Evolutionary conservation across 129 eudicot genomes (phyloP), one percentile per base, ranked within the genome.

Genomic region (Logfia minima): DNA sequence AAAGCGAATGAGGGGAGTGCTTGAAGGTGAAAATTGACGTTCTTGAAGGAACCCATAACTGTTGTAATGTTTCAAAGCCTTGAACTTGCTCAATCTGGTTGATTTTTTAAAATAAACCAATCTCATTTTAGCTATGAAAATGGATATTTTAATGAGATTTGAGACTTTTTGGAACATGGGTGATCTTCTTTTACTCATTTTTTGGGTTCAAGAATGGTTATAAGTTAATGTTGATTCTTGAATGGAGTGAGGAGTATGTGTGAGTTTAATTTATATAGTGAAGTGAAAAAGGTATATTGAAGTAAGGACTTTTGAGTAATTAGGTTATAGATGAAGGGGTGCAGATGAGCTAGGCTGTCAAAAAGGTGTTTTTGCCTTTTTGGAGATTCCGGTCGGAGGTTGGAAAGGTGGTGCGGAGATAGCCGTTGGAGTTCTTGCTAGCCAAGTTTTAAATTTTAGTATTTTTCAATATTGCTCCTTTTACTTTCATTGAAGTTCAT

Each of bases 11-110:
- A 87, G 84, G 9, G 92, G 95, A 28, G 90, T 82, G 72, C 66
- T 83, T 26, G 97, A 85, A 58, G 94, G 92, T 39, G 92, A 88
- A 74, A 87, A 89, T 51, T 90, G 88, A 80, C 85, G 86, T 62
- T 87, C 92, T 81, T 85, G 86, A 82, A 85, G 70, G 28, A 77
- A 85, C 65, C 83, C 85, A 80, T 87, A 82, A 24, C 78, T 83
- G 45, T 87, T 85, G 81, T 85, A 80, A 53, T 81, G 90, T 74
- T 80, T 80, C n/a, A 78, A 76, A n/a, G 60, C 61, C 84, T 77
- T 84, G 16, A 86, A 74, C 48, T 72, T 81, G 76, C 45, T 80
- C 61, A 72, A 17, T 66, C 75, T 87, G 37, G 82, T 71, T 31
- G 89, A 79, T 48, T 84, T 85, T 67, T 83, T 83, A 26, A 87